Evolutionary conservation across 768 basidiomycete species (phyloP).

Genomic region (Mycena olivaceomarginata): DNA sequence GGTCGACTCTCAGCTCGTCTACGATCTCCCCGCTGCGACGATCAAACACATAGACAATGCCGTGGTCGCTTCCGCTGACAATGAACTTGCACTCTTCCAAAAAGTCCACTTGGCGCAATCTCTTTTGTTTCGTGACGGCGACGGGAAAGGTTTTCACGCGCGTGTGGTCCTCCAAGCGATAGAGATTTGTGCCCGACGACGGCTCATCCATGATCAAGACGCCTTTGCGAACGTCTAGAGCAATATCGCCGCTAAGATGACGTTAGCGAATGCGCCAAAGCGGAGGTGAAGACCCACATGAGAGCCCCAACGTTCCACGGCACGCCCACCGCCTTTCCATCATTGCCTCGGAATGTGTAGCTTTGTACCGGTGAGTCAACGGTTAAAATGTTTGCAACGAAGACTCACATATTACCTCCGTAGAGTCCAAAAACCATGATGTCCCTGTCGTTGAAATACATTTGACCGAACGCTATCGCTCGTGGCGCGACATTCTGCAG

Average conservation of each 20-base stretch:
- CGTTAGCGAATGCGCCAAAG: constrained; percentile 17
- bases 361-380: constrained; percentile 30
- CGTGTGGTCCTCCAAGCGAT: constrained; percentile 28
- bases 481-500: constrained; percentile 40
- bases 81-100: constrained; percentile 35
- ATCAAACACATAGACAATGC: constrained; percentile 43
- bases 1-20: constrained; percentile 36
- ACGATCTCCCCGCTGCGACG: constrained; percentile 31
- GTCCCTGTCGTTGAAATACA: constrained; percentile 35
- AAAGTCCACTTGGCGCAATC: constrained; percentile 39
- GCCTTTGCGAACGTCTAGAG: constrained; percentile 27
- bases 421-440: constrained; percentile 45
- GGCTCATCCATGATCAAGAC: constrained; percentile 40
- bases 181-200: constrained; percentile 27
- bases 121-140: constrained; percentile 32
- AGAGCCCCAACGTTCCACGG: constrained; percentile 38
- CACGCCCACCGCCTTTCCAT: constrained; percentile 29
- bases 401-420: constrained; percentile 45
- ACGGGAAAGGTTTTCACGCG: constrained; percentile 36
- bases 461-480: constrained; percentile 45
- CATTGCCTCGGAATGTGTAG: constrained; percentile 41
- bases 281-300: constrained; percentile 42
- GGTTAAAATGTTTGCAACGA: constrained; percentile 5
- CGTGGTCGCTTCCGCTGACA: constrained; percentile 46
- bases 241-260: constrained; percentile 34